phyloP scores from a whole-genome alignment of 192 early-diverging fungal genomes.

The Coemansia sp. region DNA sequence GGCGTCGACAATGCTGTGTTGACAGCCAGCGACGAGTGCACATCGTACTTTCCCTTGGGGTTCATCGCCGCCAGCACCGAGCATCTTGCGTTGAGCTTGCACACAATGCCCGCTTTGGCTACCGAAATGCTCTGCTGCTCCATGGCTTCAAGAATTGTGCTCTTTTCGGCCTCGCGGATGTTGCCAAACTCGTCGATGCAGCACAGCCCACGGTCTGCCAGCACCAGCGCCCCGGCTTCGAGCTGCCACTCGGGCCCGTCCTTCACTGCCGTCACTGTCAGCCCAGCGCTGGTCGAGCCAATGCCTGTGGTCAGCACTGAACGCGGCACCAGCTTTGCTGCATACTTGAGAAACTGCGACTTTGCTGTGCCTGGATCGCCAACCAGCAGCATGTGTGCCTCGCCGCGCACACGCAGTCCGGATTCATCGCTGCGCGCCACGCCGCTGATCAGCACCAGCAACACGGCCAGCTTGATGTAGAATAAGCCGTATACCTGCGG shows the following conservation, averaged over 20 bases:
- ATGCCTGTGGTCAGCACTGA: constrained; percentile 76
- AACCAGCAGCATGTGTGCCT: constrained; percentile 71
- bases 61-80: constrained; percentile 78
- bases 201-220: constrained; percentile 75
- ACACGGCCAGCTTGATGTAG: constrained; percentile 68
- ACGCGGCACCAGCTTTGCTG: constrained; percentile 62
- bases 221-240: constrained; percentile 76
- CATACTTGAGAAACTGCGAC: constrained; percentile 77
- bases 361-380: constrained; percentile 80
- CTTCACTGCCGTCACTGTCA: constrained; percentile 72
- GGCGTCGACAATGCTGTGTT: constrained; percentile 67
- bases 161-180: constrained; percentile 70
- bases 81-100: constrained; percentile 74
- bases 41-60: constrained; percentile 72
- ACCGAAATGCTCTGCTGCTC: constrained; percentile 82
- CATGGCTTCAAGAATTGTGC: constrained; percentile 79
- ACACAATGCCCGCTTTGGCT: constrained; percentile 77
- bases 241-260: constrained; percentile 79
- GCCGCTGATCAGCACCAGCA: constrained; percentile 72
- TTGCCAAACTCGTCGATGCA: constrained; percentile 88
- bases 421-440: constrained; percentile 57
- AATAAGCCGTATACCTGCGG: constrained; percentile 71
- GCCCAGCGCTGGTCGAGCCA: constrained; percentile 71
- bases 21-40: constrained; percentile 56
- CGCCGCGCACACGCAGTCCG: constrained; percentile 70